phyloP scores from a whole-genome alignment of 192 early-diverging fungal species.

The Lobulomyces angularis region DNA sequence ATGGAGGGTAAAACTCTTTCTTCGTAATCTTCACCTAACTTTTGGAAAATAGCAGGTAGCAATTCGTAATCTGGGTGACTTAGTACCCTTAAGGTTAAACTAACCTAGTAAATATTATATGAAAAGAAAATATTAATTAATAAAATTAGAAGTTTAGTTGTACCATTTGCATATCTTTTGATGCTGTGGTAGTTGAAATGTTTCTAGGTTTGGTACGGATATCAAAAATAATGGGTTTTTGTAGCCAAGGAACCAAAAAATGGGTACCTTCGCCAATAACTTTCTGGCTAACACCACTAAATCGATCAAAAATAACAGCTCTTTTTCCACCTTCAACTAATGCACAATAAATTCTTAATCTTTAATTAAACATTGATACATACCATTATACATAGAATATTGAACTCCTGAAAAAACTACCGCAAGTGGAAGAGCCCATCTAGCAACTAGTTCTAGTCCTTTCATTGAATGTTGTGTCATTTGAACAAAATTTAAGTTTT shows the following conservation, averaged over 20 bases:
- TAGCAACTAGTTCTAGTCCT: constrained; percentile 64
- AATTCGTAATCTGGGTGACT: constrained; percentile 71
- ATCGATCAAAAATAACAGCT: constrained; percentile 93
- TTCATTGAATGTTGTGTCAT: no score
- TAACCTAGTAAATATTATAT: no score
- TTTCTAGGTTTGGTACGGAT: constrained; percentile 90
- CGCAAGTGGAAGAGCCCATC: constrained; percentile 66
- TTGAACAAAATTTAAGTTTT: no score
- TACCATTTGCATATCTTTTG: constrained; percentile 99
- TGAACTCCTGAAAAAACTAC: constrained; percentile 55
- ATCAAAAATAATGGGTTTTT: constrained; percentile 78
- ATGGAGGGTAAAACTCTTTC: constrained; percentile 94
- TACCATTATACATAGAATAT: constrained; percentile 90
- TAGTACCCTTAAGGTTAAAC: constrained; percentile 25
- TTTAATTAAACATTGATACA: constrained; percentile 5
- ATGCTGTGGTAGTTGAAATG: constrained; percentile 98
- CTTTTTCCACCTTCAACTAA: constrained; percentile 90
- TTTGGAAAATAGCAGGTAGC: constrained; percentile 77
- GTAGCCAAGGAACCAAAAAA: constrained; percentile 95
- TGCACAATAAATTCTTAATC: neutral
- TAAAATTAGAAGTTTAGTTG: constrained; percentile 79
- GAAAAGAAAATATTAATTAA: no score
- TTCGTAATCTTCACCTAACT: constrained; percentile 88
- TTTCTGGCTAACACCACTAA: constrained; percentile 72
- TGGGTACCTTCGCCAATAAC: constrained; percentile 91